These are phyloP conservation scores for Leccinum pallidistipes DNA, from an alignment of 1,284 basidiomycete species.

Conservation along the genomic window DNA sequence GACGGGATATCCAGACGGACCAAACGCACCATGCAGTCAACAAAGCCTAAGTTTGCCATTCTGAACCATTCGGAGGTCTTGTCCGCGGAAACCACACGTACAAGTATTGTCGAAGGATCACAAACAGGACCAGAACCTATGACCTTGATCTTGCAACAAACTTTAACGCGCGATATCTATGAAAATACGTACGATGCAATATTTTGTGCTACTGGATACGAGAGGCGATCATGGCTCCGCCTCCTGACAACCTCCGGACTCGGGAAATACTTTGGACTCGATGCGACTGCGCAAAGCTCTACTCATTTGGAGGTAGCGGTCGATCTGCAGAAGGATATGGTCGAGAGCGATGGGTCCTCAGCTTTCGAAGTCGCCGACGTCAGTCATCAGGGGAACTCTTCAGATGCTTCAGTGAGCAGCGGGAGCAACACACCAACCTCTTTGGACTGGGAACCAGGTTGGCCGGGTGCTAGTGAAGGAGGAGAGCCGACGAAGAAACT, in stretches of 20 bases:
- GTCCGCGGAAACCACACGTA: constrained; percentile 31
- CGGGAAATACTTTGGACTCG: constrained; percentile 44
- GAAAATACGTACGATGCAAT: constrained; percentile 49
- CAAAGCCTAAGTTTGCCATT: constrained; percentile 39
- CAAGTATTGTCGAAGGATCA: not conserved
- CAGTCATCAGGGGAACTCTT: constrained; percentile 8
- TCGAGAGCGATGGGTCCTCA: not conserved
- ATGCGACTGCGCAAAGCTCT: constrained; percentile 10
- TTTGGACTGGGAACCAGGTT: constrained; percentile 25
- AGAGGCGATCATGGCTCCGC: constrained; percentile 50
- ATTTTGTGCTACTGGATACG: constrained; percentile 59
- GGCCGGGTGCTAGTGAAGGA: constrained; percentile 19
- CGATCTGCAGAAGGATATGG: not conserved
- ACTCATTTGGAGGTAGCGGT: constrained; percentile 24
- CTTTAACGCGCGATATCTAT: constrained; percentile 34
- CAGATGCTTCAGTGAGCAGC: constrained; percentile 13
- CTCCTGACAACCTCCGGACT: constrained; percentile 46
- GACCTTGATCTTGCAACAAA: constrained; percentile 41
- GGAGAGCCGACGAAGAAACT: constrained; percentile 29
- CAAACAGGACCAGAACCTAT: constrained; percentile 26
- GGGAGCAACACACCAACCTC: constrained; percentile 34
- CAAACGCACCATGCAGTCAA: constrained; percentile 11
- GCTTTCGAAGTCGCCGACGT: not conserved
- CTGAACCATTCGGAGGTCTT: constrained; percentile 42
- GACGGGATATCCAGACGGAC: constrained; percentile 42